Conservation (phyloP, 257 asterid species). For the Cinchona pubescens region DNA sequence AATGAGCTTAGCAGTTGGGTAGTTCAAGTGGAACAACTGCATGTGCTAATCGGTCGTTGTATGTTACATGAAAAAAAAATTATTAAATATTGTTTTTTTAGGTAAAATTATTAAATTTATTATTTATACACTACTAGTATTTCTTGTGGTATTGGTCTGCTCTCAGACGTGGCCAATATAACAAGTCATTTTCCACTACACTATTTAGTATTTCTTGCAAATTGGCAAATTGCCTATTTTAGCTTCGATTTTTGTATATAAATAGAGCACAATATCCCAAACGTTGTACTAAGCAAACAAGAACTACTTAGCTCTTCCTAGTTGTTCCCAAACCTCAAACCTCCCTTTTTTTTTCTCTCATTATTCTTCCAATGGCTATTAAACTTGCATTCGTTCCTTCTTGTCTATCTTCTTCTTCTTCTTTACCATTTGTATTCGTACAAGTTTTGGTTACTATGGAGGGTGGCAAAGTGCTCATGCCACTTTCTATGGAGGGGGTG, state of each 20-base stretch:
- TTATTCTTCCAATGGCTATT: conserved; percentile 36
- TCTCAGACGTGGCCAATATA: conserved; percentile 27
- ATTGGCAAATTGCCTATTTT: conserved; percentile 11
- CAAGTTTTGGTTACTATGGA: conserved; percentile 41
- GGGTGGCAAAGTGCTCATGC: conserved; percentile 72
- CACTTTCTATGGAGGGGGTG: conserved; percentile 78
- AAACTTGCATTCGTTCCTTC: conserved; percentile 18
- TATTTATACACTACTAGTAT: conserved; percentile 3
- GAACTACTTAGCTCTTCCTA: too few relatives aligned
- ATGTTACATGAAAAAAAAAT: conserved; percentile 25
- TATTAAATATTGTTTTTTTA: too few relatives aligned
- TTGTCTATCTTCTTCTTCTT: conserved; percentile 28
- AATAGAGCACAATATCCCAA: conserved; percentile 29
- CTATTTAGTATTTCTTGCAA: conserved; percentile 6
- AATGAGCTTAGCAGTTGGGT: conserved; percentile 51
- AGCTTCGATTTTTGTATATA: conserved; percentile 38
- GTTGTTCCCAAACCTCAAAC: too few relatives aligned
- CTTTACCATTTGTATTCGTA: conserved; percentile 24
- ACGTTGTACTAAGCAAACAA: neutral
- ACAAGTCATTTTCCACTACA: conserved; percentile 46
- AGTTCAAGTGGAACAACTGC: conserved; percentile 66
- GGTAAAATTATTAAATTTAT: conserved; percentile 11
- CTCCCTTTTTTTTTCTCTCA: too few relatives aligned
- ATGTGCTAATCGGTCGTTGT: conserved; percentile 59
- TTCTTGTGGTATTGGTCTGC: conserved; percentile 35